Evolutionary conservation across 192 early-diverging fungal species (phyloP).

Genomic region (Rhizoclosmatium sp.): DNA sequence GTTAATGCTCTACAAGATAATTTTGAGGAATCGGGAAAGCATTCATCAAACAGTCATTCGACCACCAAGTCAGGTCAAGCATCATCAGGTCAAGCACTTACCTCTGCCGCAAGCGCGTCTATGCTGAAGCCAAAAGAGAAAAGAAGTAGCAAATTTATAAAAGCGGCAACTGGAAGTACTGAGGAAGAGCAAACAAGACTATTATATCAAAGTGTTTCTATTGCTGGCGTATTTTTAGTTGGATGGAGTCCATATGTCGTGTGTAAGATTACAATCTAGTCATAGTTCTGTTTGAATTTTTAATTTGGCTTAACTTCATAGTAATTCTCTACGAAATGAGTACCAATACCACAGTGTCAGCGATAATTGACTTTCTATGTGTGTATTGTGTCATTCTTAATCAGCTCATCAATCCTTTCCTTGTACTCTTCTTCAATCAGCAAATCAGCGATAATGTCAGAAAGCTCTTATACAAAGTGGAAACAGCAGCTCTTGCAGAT

Average conservation of each 20-base stretch:
- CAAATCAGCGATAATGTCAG: not conserved
- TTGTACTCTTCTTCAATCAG: not conserved
- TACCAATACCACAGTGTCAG: not conserved
- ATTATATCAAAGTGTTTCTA: not conserved
- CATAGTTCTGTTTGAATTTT: too few relatives aligned
- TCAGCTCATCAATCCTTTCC: not conserved
- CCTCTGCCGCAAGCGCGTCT: not conserved
- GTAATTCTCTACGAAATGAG: not conserved
- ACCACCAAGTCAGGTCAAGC: not conserved
- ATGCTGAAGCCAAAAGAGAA: not conserved
- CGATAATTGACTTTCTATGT: not conserved
- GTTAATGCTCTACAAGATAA: too few relatives aligned
- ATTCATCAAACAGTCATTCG: too few relatives aligned
- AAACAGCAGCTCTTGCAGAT: too few relatives aligned
- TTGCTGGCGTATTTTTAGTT: not conserved
- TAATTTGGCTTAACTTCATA: not conserved
- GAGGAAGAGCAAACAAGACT: slow-evolving; percentile 1
- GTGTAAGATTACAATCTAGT: not conserved
- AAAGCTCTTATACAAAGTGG: too few relatives aligned
- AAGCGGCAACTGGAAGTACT: not conserved
- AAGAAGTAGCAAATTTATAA: not conserved
- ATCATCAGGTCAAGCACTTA: too few relatives aligned
- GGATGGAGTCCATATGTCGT: slow-evolving; percentile 9
- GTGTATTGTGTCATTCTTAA: not conserved
- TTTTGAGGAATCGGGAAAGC: not conserved